These are phyloP conservation scores for Saitozyma sp. DNA, from an alignment of 768 basidiomycete species.

Conservation along the genomic window DNA sequence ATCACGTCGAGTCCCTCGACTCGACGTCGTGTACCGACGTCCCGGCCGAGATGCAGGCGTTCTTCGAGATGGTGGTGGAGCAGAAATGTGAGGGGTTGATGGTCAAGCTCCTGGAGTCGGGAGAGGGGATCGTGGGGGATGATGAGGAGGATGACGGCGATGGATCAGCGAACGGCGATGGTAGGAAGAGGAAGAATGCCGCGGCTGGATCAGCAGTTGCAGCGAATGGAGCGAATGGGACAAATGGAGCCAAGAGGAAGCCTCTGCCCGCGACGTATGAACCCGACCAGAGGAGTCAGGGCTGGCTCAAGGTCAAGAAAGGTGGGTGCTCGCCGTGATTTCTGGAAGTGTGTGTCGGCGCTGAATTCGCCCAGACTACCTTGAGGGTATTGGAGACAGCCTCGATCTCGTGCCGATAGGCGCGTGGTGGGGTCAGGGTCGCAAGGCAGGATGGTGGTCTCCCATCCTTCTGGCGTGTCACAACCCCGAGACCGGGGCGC, in stretches of 20 bases:
- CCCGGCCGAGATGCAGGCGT: conserved; percentile 64
- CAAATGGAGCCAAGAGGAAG: conserved; percentile 57
- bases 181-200: conserved; percentile 42
- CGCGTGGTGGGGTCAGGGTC: conserved; percentile 86
- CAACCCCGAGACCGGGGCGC: conserved; percentile 63
- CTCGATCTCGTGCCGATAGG: conserved; percentile 58
- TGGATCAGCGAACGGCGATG: conserved; percentile 21
- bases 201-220: neutral
- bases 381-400: conserved; percentile 73
- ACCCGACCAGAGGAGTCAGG: conserved; percentile 78
- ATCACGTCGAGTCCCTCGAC: conserved; percentile 67
- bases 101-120: conserved; percentile 79
- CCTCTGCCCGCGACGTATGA: conserved; percentile 83
- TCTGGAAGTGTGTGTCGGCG: neutral
- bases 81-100: conserved; percentile 88
- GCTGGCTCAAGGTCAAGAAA: conserved; percentile 90
- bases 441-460: conserved; percentile 90
- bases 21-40: conserved; percentile 61
- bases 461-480: conserved; percentile 78
- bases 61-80: conserved; percentile 73
- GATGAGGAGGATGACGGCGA: conserved; percentile 42
- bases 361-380: conserved; percentile 62
- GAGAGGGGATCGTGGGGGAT: conserved; percentile 44
- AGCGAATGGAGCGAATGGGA: conserved; percentile 6
- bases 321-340: conserved; percentile 16